Percentiles rank a stretch among this genome's conserved stretches.
Conservation (phyloP, 495 filamentous ascomycete genomes). For the Penicillium malachiteum region DNA sequence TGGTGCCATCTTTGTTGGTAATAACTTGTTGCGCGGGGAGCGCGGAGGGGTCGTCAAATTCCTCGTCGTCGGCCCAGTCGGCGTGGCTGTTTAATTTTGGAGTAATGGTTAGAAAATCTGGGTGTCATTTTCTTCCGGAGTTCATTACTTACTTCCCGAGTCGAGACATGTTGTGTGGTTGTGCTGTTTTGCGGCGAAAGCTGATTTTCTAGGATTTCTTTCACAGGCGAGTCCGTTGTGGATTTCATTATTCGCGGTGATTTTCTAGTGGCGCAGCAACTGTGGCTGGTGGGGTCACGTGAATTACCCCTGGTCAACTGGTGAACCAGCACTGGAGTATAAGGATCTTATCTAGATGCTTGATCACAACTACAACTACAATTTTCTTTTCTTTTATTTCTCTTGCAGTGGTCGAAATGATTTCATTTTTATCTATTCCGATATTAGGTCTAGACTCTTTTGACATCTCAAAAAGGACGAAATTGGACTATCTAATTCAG, state of each 20-base stretch:
- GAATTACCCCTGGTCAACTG: conserved; percentile 2
- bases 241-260: conserved; percentile 44
- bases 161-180: conserved; percentile 46
- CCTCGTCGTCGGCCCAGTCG: conserved; percentile 97
- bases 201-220: conserved; percentile 49
- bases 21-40: conserved; percentile 84
- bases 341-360: too few relatives aligned
- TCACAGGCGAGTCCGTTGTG: conserved; percentile 49
- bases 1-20: conserved; percentile 95
- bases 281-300: conserved; percentile 42
- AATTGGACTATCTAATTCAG: too few relatives aligned
- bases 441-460: too few relatives aligned
- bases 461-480: too few relatives aligned
- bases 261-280: conserved; percentile 34
- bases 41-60: conserved; percentile 76
- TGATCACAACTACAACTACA: too few relatives aligned
- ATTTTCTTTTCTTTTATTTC: too few relatives aligned
- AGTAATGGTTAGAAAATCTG: conserved; percentile 19
- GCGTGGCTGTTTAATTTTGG: conserved; percentile 50
- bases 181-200: conserved; percentile 28
- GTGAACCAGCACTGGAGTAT: too few relatives aligned
- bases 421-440: too few relatives aligned
- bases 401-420: too few relatives aligned
- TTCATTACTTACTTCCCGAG: conserved; percentile 43
- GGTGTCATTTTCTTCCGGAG: not conserved